These are phyloP conservation scores for Chrysopogon serrulatus DNA, from an alignment of 176 grass and related monocot genomes.

Conservation along the genomic window DNA sequence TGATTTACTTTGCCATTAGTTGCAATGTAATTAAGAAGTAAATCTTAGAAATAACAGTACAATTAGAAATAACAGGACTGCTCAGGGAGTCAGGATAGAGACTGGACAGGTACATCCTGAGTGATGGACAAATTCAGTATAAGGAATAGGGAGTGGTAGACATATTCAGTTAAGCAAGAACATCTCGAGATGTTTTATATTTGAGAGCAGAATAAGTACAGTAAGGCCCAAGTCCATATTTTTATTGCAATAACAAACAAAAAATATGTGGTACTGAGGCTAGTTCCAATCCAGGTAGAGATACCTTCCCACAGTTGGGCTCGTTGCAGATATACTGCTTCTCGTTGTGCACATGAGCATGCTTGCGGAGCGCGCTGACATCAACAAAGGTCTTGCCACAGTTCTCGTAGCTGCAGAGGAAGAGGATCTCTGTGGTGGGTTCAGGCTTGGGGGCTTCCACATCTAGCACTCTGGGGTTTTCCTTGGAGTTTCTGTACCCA, in stretches of 20 bases:
- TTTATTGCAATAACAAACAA: background rate
- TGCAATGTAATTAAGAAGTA: background rate
- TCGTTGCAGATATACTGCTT: conserved; percentile 66
- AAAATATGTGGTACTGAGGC: background rate
- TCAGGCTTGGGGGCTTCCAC: conserved; percentile 47
- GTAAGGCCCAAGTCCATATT: background rate
- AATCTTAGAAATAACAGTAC: background rate
- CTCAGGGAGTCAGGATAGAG: background rate
- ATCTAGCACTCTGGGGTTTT: conserved; percentile 12
- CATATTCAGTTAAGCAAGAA: background rate
- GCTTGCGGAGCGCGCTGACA: conserved; percentile 61
- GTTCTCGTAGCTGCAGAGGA: conserved; percentile 77
- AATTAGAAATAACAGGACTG: background rate
- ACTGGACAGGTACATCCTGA: background rate
- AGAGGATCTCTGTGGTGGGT: conserved; percentile 69
- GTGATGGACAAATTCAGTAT: background rate
- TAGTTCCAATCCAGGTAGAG: background rate
- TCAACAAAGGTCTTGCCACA: conserved; percentile 79
- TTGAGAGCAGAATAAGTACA: background rate
- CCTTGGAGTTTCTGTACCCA: conserved; percentile 40
- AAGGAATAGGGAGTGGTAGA: background rate
- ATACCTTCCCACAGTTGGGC: conserved; percentile 78
- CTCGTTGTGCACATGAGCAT: conserved; percentile 61
- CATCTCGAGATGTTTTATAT: background rate
- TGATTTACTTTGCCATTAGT: background rate